phyloP scores from a whole-genome alignment of 768 basidiomycete genomes.

The Rossbeevera mucosa region DNA sequence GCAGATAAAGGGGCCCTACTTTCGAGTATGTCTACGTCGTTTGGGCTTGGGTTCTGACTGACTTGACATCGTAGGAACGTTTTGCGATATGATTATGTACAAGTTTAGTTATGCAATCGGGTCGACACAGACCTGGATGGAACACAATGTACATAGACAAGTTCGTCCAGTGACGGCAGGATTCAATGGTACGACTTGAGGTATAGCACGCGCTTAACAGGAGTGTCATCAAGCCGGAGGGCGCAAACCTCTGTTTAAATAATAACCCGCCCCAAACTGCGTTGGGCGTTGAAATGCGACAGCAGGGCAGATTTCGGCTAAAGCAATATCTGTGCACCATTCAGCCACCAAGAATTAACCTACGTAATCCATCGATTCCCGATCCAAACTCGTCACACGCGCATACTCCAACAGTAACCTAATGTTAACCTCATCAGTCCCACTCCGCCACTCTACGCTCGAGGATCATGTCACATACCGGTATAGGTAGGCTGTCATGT shows the following conservation, averaged over 20 bases:
- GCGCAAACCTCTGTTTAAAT: background rate
- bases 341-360: too few species aligned
- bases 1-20: conserved; percentile 31
- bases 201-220: background rate
- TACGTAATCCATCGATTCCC: conserved; percentile 39
- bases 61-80: conserved; percentile 12
- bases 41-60: background rate
- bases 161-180: background rate
- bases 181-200: background rate
- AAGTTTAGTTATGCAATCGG: background rate
- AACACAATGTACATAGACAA: background rate
- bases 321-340: too few species aligned
- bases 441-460: background rate
- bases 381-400: conserved; percentile 45
- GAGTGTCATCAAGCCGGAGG: too few species aligned
- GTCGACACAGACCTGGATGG: background rate
- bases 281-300: too few species aligned
- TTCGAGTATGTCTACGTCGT: conserved; percentile 28
- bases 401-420: conserved; percentile 55
- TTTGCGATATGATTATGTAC: conserved; percentile 14
- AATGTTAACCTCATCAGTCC: background rate
- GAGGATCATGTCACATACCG: conserved; percentile 33
- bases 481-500: conserved; percentile 55
- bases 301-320: too few species aligned
- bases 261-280: too few species aligned